These are phyloP conservation scores for Pseudogymnoascus sp. DNA, from an alignment of 2,329 filamentous ascomycete species.

Conservation along the genomic window DNA sequence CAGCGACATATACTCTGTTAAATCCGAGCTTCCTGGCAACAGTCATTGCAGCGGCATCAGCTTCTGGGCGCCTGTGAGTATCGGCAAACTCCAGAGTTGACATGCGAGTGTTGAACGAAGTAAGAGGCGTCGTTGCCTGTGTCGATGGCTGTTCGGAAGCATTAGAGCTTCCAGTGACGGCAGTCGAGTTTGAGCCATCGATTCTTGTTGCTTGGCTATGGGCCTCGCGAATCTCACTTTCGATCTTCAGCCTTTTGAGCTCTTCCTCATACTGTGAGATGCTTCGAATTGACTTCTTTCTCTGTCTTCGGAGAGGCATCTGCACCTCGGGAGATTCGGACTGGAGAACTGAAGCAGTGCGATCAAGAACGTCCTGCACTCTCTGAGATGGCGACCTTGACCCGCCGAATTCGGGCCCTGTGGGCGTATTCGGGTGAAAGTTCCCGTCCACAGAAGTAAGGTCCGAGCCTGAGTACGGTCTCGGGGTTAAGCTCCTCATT, in stretches of 20 bases:
- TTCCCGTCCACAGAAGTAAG: not conserved
- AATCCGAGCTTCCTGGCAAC: not conserved
- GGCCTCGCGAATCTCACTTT: not conserved
- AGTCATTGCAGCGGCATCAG: not conserved
- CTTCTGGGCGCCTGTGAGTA: not conserved
- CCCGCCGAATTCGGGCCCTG: not conserved
- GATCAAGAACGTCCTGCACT: not conserved
- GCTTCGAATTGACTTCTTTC: not conserved
- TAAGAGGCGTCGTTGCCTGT: not conserved
- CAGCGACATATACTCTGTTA: not conserved
- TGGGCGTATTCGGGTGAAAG: not conserved
- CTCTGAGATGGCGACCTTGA: not conserved
- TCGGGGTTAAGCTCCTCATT: not conserved
- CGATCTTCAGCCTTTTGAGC: not conserved
- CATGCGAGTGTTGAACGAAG: not conserved
- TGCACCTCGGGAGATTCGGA: not conserved
- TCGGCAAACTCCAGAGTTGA: not conserved
- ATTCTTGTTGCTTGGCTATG: not conserved
- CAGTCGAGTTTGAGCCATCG: not conserved
- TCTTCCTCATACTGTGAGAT: not conserved
- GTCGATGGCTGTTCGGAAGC: not conserved
- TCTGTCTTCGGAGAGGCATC: not conserved
- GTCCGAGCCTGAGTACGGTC: constrained; percentile 6
- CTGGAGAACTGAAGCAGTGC: not conserved
- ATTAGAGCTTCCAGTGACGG: not conserved